Percentiles rank a stretch among this genome's conserved stretches.
phyloP scores from a whole-genome alignment of 306 rosid genomes.

The Rosa lucieae region DNA sequence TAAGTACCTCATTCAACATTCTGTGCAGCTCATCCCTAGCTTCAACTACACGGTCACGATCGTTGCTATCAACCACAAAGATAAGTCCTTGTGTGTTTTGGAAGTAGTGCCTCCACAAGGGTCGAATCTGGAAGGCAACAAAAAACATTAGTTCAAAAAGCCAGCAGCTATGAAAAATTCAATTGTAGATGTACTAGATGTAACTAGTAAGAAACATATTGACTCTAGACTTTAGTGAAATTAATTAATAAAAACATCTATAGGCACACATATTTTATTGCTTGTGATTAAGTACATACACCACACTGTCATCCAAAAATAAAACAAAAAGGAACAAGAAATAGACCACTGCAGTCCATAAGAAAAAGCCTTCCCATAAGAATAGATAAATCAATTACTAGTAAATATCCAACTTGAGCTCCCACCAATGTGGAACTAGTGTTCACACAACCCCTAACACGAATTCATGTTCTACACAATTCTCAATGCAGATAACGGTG shows the following conservation, averaged over 20 bases:
- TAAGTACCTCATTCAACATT: slow-evolving; percentile 73
- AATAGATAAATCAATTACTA: background rate
- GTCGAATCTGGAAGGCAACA: slow-evolving; percentile 59
- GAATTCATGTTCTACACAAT: background rate
- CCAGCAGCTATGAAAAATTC: background rate
- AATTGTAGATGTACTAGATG: background rate
- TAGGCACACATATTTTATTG: background rate
- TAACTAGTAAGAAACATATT: background rate
- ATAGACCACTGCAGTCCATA: background rate
- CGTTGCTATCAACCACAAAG: slow-evolving; percentile 85
- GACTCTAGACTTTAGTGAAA: background rate
- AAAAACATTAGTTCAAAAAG: background rate
- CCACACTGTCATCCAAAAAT: background rate
- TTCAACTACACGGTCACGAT: slow-evolving; percentile 79
- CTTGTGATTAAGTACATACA: background rate
- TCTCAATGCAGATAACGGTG: background rate
- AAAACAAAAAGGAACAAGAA: too few species aligned
- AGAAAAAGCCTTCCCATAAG: background rate
- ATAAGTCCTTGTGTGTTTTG: slow-evolving; percentile 86
- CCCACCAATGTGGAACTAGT: background rate
- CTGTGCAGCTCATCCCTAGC: slow-evolving; percentile 90
- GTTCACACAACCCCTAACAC: background rate
- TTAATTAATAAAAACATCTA: background rate
- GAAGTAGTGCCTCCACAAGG: slow-evolving; percentile 90
- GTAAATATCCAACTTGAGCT: background rate